Percentiles rank a stretch among this genome's conserved stretches.
These are phyloP conservation scores for Tuber magnatum DNA, from an alignment of 495 filamentous ascomycete species.

Conservation along the genomic window DNA sequence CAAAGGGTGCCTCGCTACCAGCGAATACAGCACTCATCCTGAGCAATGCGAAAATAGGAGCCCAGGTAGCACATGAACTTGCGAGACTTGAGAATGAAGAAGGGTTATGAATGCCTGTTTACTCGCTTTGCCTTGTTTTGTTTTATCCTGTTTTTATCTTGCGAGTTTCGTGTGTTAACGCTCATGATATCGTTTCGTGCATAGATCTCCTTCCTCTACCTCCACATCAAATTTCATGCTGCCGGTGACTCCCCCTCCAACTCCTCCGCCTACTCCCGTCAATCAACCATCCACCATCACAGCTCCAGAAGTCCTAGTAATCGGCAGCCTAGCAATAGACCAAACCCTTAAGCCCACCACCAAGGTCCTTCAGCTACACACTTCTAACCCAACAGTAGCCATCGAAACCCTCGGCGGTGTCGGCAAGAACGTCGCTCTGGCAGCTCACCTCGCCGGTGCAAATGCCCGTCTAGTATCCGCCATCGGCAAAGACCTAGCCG, in stretches of 20 bases:
- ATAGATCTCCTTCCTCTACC: background rate
- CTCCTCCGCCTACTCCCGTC: background rate
- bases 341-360: constrained; percentile 48
- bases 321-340: constrained; percentile 83
- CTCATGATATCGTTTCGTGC: background rate
- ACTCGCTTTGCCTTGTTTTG: background rate
- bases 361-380: constrained; percentile 55
- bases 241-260: background rate
- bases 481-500: constrained; percentile 55
- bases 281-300: background rate
- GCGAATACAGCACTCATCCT: constrained; percentile 73
- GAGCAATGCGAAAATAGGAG: constrained; percentile 71
- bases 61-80: constrained; percentile 70
- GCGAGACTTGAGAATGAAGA: constrained; percentile 51
- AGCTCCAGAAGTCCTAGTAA: constrained; percentile 56
- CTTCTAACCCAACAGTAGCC: constrained; percentile 79
- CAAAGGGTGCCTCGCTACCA: constrained; percentile 58
- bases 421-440: constrained; percentile 82
- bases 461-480: constrained; percentile 45
- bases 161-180: background rate
- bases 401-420: constrained; percentile 84
- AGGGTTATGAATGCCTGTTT: background rate
- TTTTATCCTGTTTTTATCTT: background rate
- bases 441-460: constrained; percentile 53
- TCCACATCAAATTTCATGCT: background rate